Base-by-base conservation (phyloP, 768 basidiomycete genomes). In the Auricularia sp. region DNA sequence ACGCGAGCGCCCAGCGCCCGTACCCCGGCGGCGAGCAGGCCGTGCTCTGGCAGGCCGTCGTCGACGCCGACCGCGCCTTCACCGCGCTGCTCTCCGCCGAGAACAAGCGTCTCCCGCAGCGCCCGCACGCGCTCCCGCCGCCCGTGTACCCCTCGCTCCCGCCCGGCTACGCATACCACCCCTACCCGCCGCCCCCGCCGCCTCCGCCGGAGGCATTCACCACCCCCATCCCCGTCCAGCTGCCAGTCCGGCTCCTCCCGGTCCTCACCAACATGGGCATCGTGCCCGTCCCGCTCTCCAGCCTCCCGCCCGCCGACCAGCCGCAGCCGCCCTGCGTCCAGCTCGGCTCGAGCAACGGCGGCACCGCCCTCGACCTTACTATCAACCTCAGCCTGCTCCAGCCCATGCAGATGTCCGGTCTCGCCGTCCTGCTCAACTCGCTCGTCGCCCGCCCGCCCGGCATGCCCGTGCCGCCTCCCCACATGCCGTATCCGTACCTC, bases 351-450 rank as follows among this genome's bases (percentile, higher is more conserved):
- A 84, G 85, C 3, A 81, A 84, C 6, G 85, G 89, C 69, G 89
- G 89, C 12, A 81, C 83, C 21, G 84, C 87, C 79, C 73, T 91
- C 65, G 87, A 81, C 71, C 75, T 93, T 63, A 90, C 92, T 67
- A 88, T 93, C 71, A 91, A 91, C 66, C 84, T 91, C 35, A 84
- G 85, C 16, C 74, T 86, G 21, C 77, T 93, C 63, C 87, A 90
- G 72, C 79, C 84, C n/a, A 77, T 83, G n/a, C 90, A 92, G 70
- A 87, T 88, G 84, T 88, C 81, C 70, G 88, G 88, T 12, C 69
- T 91, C 67, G 87, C 87, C 23, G 76, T 86, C 67, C 77, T 91
- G 11, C 73, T 91, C 66, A 90, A 88, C 73, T 84, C 86, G 2
- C 72, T 91, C 67, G 85, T 88, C 79, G 80, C 83, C 4, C 21